Evolutionary conservation across 2,329 filamentous ascomycete species (phyloP), one percentile per base, ranked within the genome.

Genomic region (Phialophora verrucosa): DNA sequence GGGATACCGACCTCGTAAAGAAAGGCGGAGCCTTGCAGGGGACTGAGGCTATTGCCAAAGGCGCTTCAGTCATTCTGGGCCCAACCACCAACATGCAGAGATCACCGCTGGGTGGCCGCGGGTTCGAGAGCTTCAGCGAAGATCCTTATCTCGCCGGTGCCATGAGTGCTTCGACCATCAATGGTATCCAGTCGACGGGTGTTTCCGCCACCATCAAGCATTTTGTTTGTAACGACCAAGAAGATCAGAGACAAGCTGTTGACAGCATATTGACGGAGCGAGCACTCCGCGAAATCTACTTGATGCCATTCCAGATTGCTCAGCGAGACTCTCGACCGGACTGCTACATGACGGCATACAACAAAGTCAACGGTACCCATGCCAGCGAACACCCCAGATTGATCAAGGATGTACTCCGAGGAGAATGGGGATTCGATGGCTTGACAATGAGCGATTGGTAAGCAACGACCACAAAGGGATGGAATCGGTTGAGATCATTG

Each of bases 111-210:
- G 91, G 91, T n/a, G 92, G 92, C 20, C 85, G 92, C 66, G 93
- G 93, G 70, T 96, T 95, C 71, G 92, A 96, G 78, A 93, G 91
- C 0, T 95, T 93, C 76, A 92, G 90, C 0, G 92, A 95, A 76
- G 92, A 95, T 71, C 91, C 91, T 0, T 84, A 89, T 10, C 83
- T 96, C 4, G 91, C 91, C 0, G 91, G 91, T 35, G 90, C 88
- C 69, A 80, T 93, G 67, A 89, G 90, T 12, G 86, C 89, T 0
- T 85, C 90, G 66, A 91, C 91, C 68, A 89, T 91, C 74, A 87
- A 86, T 56, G 90, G 90, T 7, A 81, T 91, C 62, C 91, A 95
- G 74, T 88, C 89, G 27, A 88, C 87, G 67, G 89, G 90, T 0
- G 85, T 95, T 44, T 88, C 89, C 7, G 90, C 91, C 11, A 92